Conservation (phyloP, 805 yeast species). For the Lipomyces spencermartinsiae region DNA sequence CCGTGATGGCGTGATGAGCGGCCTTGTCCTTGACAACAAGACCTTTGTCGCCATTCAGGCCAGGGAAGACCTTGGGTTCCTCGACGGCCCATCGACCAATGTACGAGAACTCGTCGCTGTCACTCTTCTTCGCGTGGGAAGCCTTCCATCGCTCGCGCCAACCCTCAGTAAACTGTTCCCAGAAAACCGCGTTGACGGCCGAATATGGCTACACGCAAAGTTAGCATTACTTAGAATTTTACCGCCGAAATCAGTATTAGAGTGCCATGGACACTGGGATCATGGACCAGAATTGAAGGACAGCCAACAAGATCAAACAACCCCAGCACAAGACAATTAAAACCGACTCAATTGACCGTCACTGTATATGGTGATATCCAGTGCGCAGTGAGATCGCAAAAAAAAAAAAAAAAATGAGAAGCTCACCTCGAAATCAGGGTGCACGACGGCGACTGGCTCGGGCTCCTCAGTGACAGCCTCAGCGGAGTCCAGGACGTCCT, state of each 20-base stretch:
- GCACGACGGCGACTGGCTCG: conserved; percentile 11
- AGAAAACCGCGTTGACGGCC: conserved; percentile 47
- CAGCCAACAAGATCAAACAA: background rate
- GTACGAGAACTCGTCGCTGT: conserved; percentile 65
- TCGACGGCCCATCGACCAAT: conserved; percentile 80
- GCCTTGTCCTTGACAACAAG: conserved; percentile 78
- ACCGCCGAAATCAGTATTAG: background rate
- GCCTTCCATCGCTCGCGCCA: conserved; percentile 58
- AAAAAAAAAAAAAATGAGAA: no score
- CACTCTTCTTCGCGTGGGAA: conserved; percentile 55
- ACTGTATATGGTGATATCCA: background rate
- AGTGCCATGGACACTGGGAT: background rate
- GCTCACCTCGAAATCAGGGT: conserved; percentile 25
- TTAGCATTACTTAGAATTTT: background rate
- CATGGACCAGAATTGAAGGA: background rate
- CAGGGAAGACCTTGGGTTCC: conserved; percentile 63
- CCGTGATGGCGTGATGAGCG: conserved; percentile 81
- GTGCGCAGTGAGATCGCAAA: background rate
- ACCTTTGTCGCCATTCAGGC: conserved; percentile 71
- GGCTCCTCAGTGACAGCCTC: conserved; percentile 10
- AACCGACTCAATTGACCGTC: background rate
- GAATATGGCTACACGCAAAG: conserved; percentile 20
- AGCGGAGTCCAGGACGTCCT: conserved; percentile 14
- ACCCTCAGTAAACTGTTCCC: conserved; percentile 50
- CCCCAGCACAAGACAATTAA: background rate